These are phyloP conservation scores for Aspergillus oerlinghausenensis DNA, from an alignment of 2,329 filamentous ascomycete genomes.

Conservation along the genomic window DNA sequence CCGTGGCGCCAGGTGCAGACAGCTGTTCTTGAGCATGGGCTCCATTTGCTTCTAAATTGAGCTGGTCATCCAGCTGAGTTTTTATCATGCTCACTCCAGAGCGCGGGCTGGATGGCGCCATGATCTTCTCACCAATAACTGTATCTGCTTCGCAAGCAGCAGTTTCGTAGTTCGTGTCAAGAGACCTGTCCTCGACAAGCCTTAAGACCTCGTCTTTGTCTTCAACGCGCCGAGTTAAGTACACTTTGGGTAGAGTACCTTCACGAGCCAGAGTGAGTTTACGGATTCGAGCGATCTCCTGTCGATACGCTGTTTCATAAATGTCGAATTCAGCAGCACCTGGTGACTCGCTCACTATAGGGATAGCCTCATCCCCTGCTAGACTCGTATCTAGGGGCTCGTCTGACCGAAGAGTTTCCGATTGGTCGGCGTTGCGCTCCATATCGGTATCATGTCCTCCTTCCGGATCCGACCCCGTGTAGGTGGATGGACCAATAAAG, in stretches of 20 bases:
- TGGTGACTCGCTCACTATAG: slow-evolving; percentile 74
- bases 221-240: slow-evolving; percentile 51
- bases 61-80: slow-evolving; percentile 13
- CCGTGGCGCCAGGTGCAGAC: neutral
- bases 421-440: slow-evolving; percentile 17
- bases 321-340: slow-evolving; percentile 79
- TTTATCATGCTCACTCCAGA: slow-evolving; percentile 14
- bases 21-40: neutral
- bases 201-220: slow-evolving; percentile 33
- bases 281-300: slow-evolving; percentile 71
- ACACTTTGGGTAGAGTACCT: slow-evolving; percentile 53
- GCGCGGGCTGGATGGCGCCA: slow-evolving; percentile 6
- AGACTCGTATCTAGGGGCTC: slow-evolving; percentile 28
- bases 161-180: neutral
- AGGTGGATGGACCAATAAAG: slow-evolving; percentile 64
- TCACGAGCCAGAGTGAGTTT: slow-evolving; percentile 32
- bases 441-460: slow-evolving; percentile 9
- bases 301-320: slow-evolving; percentile 81
- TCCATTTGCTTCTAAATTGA: neutral
- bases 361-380: slow-evolving; percentile 15
- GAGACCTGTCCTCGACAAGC: slow-evolving; percentile 25
- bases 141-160: neutral
- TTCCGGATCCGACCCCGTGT: slow-evolving; percentile 27
- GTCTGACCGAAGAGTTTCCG: slow-evolving; percentile 31
- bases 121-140: slow-evolving; percentile 9